phyloP scores from a whole-genome alignment of 176 grass and related monocot genomes.

The Ensete ventricosum region DNA sequence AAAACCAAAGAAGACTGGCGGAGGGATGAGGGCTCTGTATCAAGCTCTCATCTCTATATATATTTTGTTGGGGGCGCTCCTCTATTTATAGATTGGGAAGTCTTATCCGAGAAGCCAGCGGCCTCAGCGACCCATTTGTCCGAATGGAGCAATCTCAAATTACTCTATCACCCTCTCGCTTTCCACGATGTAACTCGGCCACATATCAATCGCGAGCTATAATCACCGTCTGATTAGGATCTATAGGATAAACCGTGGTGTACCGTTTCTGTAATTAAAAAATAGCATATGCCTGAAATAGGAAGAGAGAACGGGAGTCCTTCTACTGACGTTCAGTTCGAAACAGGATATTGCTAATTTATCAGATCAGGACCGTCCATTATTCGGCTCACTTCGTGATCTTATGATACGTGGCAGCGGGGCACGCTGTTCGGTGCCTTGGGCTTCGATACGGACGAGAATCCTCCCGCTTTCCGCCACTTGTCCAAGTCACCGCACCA shows the following conservation, averaged over 20 bases:
- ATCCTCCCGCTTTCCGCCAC: background rate
- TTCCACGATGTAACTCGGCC: background rate
- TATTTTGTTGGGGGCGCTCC: background rate
- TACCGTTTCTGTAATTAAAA: background rate
- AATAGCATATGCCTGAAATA: background rate
- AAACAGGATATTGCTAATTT: background rate
- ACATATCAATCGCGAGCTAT: background rate
- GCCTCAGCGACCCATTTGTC: constrained; percentile 2
- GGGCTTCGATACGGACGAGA: background rate
- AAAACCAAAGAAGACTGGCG: too few relatives aligned
- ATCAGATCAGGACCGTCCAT: background rate
- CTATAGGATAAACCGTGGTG: background rate
- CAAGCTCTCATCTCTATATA: background rate
- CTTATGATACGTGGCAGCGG: background rate
- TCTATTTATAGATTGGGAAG: constrained; percentile 11
- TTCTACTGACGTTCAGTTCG: background rate
- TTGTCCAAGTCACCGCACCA: background rate
- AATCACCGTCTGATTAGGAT: background rate
- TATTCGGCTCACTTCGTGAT: background rate
- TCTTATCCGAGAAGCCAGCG: background rate
- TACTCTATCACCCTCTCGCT: background rate
- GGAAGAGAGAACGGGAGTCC: background rate
- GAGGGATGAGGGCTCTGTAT: background rate
- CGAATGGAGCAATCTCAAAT: background rate
- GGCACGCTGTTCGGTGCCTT: background rate